Percentiles rank a stretch among this genome's conserved stretches.
phyloP scores from a whole-genome alignment of 1,284 basidiomycete genomes.

The Meira nashicola region DNA sequence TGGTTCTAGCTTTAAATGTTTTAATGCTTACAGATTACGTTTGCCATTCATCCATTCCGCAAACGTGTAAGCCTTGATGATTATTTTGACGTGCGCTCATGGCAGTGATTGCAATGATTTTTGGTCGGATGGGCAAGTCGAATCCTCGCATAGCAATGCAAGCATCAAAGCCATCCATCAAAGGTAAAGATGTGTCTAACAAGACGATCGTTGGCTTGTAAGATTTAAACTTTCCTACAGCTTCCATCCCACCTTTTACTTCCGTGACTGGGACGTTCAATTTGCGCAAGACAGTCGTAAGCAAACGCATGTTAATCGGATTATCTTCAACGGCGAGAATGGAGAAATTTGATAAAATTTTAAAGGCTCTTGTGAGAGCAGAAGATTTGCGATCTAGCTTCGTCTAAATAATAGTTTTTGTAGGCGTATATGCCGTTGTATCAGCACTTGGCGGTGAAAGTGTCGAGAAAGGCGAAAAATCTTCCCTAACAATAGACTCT shows the following conservation, averaged over 20 bases:
- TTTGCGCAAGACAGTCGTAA: slow-evolving; percentile 27
- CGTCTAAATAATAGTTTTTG: no score
- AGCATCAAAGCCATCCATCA: slow-evolving; percentile 41
- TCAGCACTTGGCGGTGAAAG: no score
- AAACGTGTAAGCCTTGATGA: slow-evolving; percentile 24
- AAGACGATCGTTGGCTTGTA: slow-evolving; percentile 28
- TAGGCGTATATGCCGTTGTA: no score
- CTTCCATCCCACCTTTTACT: slow-evolving; percentile 32
- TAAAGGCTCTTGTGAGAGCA: no score
- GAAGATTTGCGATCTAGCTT: no score
- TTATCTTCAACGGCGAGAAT: slow-evolving; percentile 47
- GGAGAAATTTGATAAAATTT: no score
- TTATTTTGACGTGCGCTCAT: slow-evolving; percentile 22
- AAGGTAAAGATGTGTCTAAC: slow-evolving; percentile 45
- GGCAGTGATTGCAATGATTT: slow-evolving; percentile 36
- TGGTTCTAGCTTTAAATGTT: no score
- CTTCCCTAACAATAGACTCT: no score
- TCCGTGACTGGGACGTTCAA: slow-evolving; percentile 29
- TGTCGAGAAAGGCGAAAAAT: no score
- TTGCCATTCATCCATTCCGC: slow-evolving; percentile 37
- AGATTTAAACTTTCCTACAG: slow-evolving; percentile 19
- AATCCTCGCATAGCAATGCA: slow-evolving; percentile 30
- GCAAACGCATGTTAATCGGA: slow-evolving; percentile 37
- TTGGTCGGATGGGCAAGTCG: slow-evolving; percentile 16
- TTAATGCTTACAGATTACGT: slow-evolving; percentile 21